These are phyloP conservation scores for Penicillium sp. DNA, from an alignment of 2,329 filamentous ascomycete genomes.

Conservation along the genomic window DNA sequence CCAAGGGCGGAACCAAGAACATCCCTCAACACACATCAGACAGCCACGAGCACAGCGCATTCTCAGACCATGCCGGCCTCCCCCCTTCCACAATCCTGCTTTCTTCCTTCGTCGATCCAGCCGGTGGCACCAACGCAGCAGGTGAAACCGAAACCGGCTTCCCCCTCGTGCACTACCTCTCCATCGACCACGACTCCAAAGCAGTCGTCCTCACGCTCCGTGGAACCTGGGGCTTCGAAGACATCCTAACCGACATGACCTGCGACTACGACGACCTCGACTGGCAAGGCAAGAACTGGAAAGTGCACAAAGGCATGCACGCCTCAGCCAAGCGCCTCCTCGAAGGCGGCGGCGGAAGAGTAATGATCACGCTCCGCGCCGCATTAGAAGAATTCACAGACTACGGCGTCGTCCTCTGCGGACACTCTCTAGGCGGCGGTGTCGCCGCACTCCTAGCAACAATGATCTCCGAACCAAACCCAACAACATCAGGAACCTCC, in stretches of 20 bases:
- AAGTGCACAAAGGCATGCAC: slow-evolving; percentile 76
- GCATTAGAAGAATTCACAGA: slow-evolving; percentile 69
- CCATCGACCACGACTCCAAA: slow-evolving; percentile 71
- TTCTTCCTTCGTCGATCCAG: slow-evolving; percentile 71
- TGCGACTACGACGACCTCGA: slow-evolving; percentile 69
- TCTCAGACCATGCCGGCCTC: slow-evolving; percentile 50
- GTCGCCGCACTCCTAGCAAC: slow-evolving; percentile 72
- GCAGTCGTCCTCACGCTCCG: slow-evolving; percentile 74
- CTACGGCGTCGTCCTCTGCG: slow-evolving; percentile 72
- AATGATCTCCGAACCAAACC: slow-evolving; percentile 67
- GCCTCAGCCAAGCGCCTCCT: slow-evolving; percentile 70
- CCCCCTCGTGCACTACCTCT: slow-evolving; percentile 74
- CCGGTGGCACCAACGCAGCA: slow-evolving; percentile 67
- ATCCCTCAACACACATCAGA: slow-evolving; percentile 37
- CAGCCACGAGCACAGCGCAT: slow-evolving; percentile 51
- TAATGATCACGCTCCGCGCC: slow-evolving; percentile 68
- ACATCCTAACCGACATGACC: slow-evolving; percentile 73
- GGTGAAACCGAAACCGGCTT: slow-evolving; percentile 69
- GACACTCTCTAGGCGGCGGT: slow-evolving; percentile 70
- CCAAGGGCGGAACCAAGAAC: slow-evolving; percentile 32
- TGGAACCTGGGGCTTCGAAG: slow-evolving; percentile 74
- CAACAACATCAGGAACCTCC: slow-evolving; percentile 55
- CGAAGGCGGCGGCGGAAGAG: slow-evolving; percentile 68
- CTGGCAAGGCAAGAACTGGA: slow-evolving; percentile 66
- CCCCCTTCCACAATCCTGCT: slow-evolving; percentile 58